A percentile compares a stretch with the other conserved stretches of the same genome.
These are phyloP conservation scores for Saccharomycopsis malanga DNA, from an alignment of 805 yeast genomes.

Conservation along the genomic window DNA sequence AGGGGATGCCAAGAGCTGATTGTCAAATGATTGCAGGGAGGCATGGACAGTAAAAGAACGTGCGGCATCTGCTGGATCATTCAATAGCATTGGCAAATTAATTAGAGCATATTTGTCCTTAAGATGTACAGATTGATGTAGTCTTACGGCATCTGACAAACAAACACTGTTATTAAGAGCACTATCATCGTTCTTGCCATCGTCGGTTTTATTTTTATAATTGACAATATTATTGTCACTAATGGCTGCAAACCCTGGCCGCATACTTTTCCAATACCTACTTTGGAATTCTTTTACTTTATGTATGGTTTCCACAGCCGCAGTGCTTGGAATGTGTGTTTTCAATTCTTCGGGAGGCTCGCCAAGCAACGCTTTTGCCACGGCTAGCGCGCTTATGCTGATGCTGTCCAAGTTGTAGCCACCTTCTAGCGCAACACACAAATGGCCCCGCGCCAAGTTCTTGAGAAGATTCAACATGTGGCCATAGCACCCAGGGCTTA, in stretches of 20 bases:
- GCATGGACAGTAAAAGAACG: constrained; percentile 13
- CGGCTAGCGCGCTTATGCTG: constrained; percentile 84
- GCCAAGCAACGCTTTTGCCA: constrained; percentile 84
- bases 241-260: constrained; percentile 47
- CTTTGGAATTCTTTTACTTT: constrained; percentile 77
- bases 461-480: constrained; percentile 92
- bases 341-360: constrained; percentile 86
- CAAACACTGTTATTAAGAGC: constrained; percentile 39
- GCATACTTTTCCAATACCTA: constrained; percentile 78
- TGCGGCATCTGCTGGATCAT: constrained; percentile 27
- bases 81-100: constrained; percentile 54
- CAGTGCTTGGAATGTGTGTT: constrained; percentile 59
- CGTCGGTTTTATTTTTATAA: not conserved
- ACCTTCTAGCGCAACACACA: constrained; percentile 90
- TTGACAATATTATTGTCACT: constrained; percentile 17
- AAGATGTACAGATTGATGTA: constrained; percentile 56
- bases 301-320: constrained; percentile 72
- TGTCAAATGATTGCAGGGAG: constrained; percentile 47
- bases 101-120: constrained; percentile 52
- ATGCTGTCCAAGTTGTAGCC: constrained; percentile 93
- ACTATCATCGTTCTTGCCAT: constrained; percentile 26
- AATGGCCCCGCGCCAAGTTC: constrained; percentile 77
- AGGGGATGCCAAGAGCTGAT: constrained; percentile 65
- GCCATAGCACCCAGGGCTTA: constrained; percentile 92
- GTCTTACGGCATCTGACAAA: constrained; percentile 68